Evolutionary conservation across 2,329 filamentous ascomycete species (phyloP), one percentile per base, ranked within the genome.

Genomic region (Exophiala bonariae): DNA sequence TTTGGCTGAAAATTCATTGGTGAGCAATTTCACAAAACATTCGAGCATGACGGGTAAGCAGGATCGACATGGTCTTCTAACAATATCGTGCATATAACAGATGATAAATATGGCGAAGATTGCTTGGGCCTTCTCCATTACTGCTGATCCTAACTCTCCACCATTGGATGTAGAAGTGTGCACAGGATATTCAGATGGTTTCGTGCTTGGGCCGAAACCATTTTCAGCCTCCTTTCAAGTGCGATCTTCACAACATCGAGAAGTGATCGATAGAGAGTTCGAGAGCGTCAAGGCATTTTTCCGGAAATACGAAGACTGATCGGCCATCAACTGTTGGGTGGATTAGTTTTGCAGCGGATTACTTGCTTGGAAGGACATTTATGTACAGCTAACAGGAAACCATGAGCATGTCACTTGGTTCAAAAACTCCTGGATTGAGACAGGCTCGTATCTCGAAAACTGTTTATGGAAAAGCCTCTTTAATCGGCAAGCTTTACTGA

Each of bases 101-200:
- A 46, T 42, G 13, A 45, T 81, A 49, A 78, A 78, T 14, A 78
- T 81, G 48, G 72, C 76, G 1, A 65, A 78, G 23, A 78, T 81
- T 71, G 41, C 35, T 13, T 44, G 40, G 41, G 46, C 20, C 8
- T 49, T 49, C 16, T 28, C 45, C 28, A 49, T 49, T 20, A 3
- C 9, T 9, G 49, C 52, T n/a, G 41, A 46, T 11, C 45, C 37
- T 22, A 30, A 54, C 62, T 41, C 39, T 14, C 47, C 43, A 16
- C 38, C 33, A 72, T 68, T 31, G 75, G 76, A 2, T 69, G 67
- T 23, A 66, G 71, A 14, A 66, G 77, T 16, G 67, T 66, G 20
- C 57, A 64, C 0, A 56, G 17, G n/a, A 33, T 54, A 44, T 30
- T 34, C 46, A 61, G 26, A 37, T 68, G 1, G 57, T 63, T 35